These are phyloP conservation scores for Phytophthora crassamura DNA, from an alignment of 352 stramenopile genomes.

Conservation along the genomic window DNA sequence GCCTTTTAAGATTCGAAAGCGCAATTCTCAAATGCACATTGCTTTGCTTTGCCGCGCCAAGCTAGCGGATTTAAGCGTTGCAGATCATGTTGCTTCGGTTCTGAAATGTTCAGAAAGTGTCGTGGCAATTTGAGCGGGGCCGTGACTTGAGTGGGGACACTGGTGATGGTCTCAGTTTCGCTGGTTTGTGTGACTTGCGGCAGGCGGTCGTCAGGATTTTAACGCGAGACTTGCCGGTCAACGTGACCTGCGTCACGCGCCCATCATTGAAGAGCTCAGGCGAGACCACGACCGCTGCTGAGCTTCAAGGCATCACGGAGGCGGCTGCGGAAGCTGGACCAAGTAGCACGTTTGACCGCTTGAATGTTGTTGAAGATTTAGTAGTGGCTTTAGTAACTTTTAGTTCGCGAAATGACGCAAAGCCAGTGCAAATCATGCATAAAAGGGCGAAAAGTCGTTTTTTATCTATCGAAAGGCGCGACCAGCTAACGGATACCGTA, in stretches of 20 bases:
- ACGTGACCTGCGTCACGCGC: constrained; percentile 27
- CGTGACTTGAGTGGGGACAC: constrained; percentile 15
- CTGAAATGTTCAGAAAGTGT: constrained; percentile 17
- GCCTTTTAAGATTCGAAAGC: neutral
- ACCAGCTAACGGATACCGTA: neutral
- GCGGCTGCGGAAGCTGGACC: neutral
- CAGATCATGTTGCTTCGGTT: constrained; percentile 18
- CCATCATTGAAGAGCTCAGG: constrained; percentile 29
- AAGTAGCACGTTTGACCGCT: no score
- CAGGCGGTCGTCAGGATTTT: no score
- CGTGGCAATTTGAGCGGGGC: no score
- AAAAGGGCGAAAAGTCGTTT: neutral
- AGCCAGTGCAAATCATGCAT: no score
- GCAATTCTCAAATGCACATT: neutral
- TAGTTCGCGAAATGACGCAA: constrained; percentile 1
- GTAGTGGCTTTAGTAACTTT: constrained; percentile 17
- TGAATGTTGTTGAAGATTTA: constrained; percentile 12
- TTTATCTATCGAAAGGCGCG: constrained; percentile 5
- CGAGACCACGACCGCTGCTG: constrained; percentile 7
- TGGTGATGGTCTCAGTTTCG: constrained; percentile 35
- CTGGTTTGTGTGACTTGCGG: constrained; percentile 17
- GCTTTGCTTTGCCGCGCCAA: no score
- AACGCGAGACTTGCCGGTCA: neutral
- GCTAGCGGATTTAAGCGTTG: neutral
- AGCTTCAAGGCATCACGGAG: constrained; percentile 32